phyloP scores from a whole-genome alignment of 108 stramenopile genomes.

The Epithemia pelagica region DNA sequence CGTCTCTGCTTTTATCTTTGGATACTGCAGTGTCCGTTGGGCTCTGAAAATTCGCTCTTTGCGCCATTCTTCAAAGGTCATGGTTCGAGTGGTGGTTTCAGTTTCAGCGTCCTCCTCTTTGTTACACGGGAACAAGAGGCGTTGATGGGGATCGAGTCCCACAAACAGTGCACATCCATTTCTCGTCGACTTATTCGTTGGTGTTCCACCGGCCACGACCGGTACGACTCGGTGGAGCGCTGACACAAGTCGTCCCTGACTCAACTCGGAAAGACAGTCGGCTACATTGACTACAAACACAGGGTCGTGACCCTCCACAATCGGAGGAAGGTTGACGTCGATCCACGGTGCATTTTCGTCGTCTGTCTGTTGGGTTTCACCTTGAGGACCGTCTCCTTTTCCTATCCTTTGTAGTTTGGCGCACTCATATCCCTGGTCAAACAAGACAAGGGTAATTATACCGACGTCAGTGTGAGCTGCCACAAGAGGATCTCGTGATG shows the following conservation, averaged over 20 bases:
- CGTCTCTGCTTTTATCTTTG: too few relatives aligned
- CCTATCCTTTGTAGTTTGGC: conserved; percentile 45
- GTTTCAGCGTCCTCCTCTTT: not conserved
- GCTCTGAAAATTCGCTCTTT: conserved; percentile 46
- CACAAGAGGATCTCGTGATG: conserved; percentile 42
- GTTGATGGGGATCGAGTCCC: conserved; percentile 41
- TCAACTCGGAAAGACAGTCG: conserved; percentile 69
- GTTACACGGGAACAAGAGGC: conserved; percentile 5
- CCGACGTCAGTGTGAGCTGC: conserved; percentile 77
- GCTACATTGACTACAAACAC: conserved; percentile 74
- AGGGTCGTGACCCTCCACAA: conserved; percentile 38
- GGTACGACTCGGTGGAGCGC: conserved; percentile 70
- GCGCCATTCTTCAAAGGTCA: conserved; percentile 71
- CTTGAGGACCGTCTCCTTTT: not conserved
- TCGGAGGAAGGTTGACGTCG: conserved; percentile 40
- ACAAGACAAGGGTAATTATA: conserved; percentile 62
- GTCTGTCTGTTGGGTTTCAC: not conserved
- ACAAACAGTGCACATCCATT: conserved; percentile 70
- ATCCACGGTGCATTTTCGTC: conserved; percentile 28
- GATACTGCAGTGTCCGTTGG: too few relatives aligned
- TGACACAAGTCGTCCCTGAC: conserved; percentile 37
- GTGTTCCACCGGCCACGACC: too few relatives aligned
- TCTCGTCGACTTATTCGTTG: conserved; percentile 18
- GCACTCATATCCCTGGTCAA: conserved; percentile 49
- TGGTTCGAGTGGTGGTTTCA: conserved; percentile 1